Percentiles rank a stretch among this genome's conserved stretches.
Evolutionary conservation across 352 stramenopile species (phyloP).

Genomic region (Phytophthora niederhauseri): DNA sequence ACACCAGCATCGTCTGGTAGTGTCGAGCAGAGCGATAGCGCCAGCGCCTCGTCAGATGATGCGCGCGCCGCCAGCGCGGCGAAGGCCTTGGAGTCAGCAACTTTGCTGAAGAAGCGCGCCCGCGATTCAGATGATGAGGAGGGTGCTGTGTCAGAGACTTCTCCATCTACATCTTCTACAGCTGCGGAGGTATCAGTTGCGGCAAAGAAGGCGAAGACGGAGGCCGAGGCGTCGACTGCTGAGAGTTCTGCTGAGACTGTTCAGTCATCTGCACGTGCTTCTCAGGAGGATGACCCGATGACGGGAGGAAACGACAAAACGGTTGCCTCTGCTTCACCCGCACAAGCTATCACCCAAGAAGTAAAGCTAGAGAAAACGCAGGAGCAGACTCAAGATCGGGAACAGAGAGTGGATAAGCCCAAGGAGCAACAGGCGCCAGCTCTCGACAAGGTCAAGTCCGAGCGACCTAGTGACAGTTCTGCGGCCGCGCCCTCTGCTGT

Average conservation of each 20-base stretch:
- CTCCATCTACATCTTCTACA: conserved; percentile 2
- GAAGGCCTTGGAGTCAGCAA: conserved; percentile 38
- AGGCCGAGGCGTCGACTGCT: conserved; percentile 16
- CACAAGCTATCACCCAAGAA: conserved; percentile 12
- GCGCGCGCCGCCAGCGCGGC: conserved; percentile 29
- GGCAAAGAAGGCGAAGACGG: conserved; percentile 43
- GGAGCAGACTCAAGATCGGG: conserved; percentile 13
- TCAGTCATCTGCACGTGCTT: conserved; percentile 21
- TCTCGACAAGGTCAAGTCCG: conserved; percentile 13
- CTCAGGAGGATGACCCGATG: conserved; percentile 39
- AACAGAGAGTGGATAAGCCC: conserved; percentile 7
- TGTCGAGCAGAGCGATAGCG: conserved; percentile 56
- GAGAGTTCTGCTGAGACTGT: conserved; percentile 19
- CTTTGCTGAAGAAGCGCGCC: conserved; percentile 62
- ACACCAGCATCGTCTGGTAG: conserved; percentile 45
- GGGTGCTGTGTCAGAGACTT: conserved; percentile 20
- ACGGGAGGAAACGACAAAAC: conserved; percentile 13
- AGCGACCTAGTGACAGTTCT: conserved; percentile 15
- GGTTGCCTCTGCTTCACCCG: conserved; percentile 10
- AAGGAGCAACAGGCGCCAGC: conserved; percentile 6
- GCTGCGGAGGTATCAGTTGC: conserved; percentile 17
- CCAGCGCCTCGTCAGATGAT: conserved; percentile 49
- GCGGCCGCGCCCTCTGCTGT: background rate
- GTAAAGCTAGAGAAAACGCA: conserved; percentile 19
- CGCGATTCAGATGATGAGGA: conserved; percentile 38